Conservation (phyloP, 1,284 basidiomycete genomes). For the Leccinum solheimii region DNA sequence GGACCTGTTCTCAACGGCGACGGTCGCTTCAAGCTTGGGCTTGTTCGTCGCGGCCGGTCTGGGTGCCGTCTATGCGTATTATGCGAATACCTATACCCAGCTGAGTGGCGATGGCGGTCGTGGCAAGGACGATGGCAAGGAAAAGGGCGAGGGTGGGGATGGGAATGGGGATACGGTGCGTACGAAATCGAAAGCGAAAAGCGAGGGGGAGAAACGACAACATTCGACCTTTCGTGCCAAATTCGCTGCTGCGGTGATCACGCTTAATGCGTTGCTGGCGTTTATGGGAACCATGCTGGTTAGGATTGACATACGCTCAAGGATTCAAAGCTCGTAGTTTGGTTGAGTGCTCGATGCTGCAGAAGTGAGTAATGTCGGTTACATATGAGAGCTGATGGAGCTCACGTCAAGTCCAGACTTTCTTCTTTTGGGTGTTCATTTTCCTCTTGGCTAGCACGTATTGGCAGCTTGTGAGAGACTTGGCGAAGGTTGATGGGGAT, state of each 20-base stretch:
- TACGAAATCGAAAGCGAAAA: background rate
- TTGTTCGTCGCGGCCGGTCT: slow-evolving; percentile 19
- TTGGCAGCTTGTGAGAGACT: slow-evolving; percentile 85
- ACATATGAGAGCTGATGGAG: slow-evolving; percentile 1
- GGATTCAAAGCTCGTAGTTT: slow-evolving; percentile 87
- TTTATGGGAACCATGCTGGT: slow-evolving; percentile 51
- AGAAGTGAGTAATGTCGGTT: slow-evolving; percentile 62
- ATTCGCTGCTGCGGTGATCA: slow-evolving; percentile 71
- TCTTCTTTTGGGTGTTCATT: slow-evolving; percentile 91
- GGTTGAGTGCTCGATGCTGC: slow-evolving; percentile 91
- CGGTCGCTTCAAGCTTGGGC: slow-evolving; percentile 9
- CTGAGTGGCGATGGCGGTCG: background rate
- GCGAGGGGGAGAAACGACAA: slow-evolving; percentile 53
- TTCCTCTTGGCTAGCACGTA: slow-evolving; percentile 91
- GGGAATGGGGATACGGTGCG: background rate
- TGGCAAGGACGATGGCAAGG: background rate
- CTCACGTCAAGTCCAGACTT: slow-evolving; percentile 56
- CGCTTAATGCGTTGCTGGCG: slow-evolving; percentile 85
- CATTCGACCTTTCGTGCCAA: slow-evolving; percentile 87
- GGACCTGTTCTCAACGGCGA: slow-evolving; percentile 26
- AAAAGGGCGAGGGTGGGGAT: background rate
- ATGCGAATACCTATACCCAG: slow-evolving; percentile 3
- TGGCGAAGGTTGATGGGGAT: slow-evolving; percentile 54
- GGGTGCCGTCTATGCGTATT: slow-evolving; percentile 22
- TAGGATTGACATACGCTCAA: slow-evolving; percentile 85